Conservation (phyloP, 2,329 filamentous ascomycete genomes). For the Aspergillus luchuensis region DNA sequence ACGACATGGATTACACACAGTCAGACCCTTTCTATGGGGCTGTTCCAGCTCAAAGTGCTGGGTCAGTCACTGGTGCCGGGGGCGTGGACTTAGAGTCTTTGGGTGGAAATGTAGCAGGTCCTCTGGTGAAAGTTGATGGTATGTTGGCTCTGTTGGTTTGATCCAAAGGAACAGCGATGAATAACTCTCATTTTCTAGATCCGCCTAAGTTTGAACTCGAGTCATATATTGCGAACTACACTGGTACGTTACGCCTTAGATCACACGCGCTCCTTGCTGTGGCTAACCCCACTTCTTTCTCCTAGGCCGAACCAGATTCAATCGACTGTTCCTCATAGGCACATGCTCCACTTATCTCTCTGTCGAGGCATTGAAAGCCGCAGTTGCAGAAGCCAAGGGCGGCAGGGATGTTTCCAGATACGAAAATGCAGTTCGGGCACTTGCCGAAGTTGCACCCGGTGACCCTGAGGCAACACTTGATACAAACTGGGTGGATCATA, state of each 20-base stretch:
- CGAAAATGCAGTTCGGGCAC: slow-evolving; percentile 64
- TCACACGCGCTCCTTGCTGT: background rate
- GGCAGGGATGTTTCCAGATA: slow-evolving; percentile 75
- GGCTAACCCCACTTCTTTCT: slow-evolving; percentile 1
- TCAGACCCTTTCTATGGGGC: slow-evolving; percentile 30
- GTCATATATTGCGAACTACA: slow-evolving; percentile 86
- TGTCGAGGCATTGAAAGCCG: slow-evolving; percentile 77
- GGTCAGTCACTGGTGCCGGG: slow-evolving; percentile 10
- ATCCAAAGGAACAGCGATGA: slow-evolving; percentile 7
- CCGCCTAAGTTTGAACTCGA: slow-evolving; percentile 88
- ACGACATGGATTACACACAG: slow-evolving; percentile 31
- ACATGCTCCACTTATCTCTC: slow-evolving; percentile 73
- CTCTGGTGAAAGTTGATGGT: slow-evolving; percentile 25
- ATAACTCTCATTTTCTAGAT: slow-evolving; percentile 51
- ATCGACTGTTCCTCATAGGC: slow-evolving; percentile 81
- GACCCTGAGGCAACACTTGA: slow-evolving; percentile 71
- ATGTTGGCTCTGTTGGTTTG: slow-evolving; percentile 10
- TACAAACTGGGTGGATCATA: slow-evolving; percentile 71
- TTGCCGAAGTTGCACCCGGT: slow-evolving; percentile 64
- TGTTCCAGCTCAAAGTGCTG: slow-evolving; percentile 16
- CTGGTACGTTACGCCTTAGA: slow-evolving; percentile 55
- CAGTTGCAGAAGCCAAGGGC: slow-evolving; percentile 72
- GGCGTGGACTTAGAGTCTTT: slow-evolving; percentile 13
- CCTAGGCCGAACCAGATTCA: slow-evolving; percentile 75
- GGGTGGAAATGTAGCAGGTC: slow-evolving; percentile 10